Conservation (phyloP, 2,329 filamentous ascomycete genomes). For the Whalleya microplaca region DNA sequence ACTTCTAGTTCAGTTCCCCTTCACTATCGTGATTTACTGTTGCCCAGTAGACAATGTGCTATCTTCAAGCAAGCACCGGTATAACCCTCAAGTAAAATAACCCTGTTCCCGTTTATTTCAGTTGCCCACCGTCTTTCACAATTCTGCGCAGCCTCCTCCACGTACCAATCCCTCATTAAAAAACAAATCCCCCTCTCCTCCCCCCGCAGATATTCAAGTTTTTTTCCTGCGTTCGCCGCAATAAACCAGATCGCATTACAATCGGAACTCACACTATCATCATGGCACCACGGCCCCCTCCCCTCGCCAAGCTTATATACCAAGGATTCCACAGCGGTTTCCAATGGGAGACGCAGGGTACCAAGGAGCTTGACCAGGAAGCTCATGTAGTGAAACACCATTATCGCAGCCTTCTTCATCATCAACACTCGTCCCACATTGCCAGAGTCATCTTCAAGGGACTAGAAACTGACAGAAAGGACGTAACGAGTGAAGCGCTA, state of each 20-base stretch:
- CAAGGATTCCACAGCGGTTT: background rate
- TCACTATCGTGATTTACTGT: background rate
- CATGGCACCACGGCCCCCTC: background rate
- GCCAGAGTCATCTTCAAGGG: constrained; percentile 5
- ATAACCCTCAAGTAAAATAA: too few species aligned
- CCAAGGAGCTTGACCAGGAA: background rate
- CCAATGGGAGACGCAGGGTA: background rate
- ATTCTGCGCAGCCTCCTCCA: too few species aligned
- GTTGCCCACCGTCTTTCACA: too few species aligned
- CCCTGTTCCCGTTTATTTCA: too few species aligned
- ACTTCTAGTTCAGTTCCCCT: background rate
- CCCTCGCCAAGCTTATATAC: background rate
- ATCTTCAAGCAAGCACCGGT: too few species aligned
- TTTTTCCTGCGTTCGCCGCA: background rate
- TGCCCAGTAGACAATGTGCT: too few species aligned
- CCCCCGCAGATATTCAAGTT: background rate
- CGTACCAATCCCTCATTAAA: background rate
- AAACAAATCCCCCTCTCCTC: background rate
- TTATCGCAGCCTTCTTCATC: constrained; percentile 8
- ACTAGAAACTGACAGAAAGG: background rate
- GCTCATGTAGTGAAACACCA: background rate
- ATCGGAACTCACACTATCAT: background rate
- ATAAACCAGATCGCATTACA: background rate
- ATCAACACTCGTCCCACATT: constrained; percentile 13
- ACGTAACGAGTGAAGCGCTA: background rate